These are phyloP conservation scores for Podosphaera aphanis DNA, from an alignment of 2,329 filamentous ascomycete genomes.

Conservation along the genomic window DNA sequence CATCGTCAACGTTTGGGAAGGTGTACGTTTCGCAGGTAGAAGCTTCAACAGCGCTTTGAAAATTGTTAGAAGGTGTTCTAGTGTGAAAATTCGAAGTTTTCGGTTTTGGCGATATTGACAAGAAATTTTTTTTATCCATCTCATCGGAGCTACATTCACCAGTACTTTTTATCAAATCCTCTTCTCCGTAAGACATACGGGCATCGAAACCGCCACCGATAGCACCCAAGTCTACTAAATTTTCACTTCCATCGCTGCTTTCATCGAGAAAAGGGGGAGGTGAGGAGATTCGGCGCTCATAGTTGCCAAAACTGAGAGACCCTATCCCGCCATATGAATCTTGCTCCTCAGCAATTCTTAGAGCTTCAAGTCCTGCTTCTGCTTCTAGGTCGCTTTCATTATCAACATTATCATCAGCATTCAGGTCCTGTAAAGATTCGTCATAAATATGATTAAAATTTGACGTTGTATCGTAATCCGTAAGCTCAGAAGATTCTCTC, in stretches of 20 bases:
- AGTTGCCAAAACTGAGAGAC: conserved; percentile 27
- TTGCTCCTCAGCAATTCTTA: conserved; percentile 61
- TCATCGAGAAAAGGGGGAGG: conserved; percentile 10
- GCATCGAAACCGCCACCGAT: conserved; percentile 50
- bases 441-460: conserved; percentile 19
- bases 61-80: conserved; percentile 9
- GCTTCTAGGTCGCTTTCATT: conserved; percentile 80
- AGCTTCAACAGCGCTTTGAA: conserved; percentile 17
- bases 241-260: conserved; percentile 29
- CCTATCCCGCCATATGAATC: conserved; percentile 39
- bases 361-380: conserved; percentile 57
- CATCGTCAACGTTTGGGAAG: conserved; percentile 25
- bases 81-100: conserved; percentile 13
- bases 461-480: conserved; percentile 16
- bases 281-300: conserved; percentile 21
- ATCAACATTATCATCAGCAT: conserved; percentile 25
- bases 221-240: conserved; percentile 42
- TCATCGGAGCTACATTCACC: conserved; percentile 15
- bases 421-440: conserved; percentile 5
- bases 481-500: conserved; percentile 18
- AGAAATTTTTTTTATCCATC: conserved; percentile 22
- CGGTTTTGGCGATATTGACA: conserved; percentile 23
- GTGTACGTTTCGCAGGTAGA: conserved; percentile 28
- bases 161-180: conserved; percentile 13
- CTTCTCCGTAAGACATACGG: conserved; percentile 34